Base-by-base conservation (phyloP, 1,139 yeast genomes). In the Blastobotrys ciferrii region DNA sequence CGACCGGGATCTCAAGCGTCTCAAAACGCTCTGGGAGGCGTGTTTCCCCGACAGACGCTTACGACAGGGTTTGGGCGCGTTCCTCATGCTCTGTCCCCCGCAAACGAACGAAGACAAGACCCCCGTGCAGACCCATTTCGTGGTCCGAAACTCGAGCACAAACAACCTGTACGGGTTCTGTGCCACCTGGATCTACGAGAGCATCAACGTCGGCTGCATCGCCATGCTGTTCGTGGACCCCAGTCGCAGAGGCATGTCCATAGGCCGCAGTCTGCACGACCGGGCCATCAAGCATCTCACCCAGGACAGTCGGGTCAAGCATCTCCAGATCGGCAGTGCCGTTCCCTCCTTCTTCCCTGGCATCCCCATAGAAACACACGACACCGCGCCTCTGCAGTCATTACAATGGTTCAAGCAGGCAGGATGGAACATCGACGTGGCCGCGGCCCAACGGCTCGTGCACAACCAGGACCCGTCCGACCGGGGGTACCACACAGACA, bases 101-200 rank as follows among this genome's bases (percentile, higher is more conserved):
- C 19, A 19, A 4, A 33, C 25, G n/a, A 14, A 14, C 19, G 30
- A 17, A 18, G 11, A 3, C 11, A 15, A 35, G 9, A 30, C 14
- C 23, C 32, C 23, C 23, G 13, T 49, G 5, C 64, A 60, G 33
- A 61, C 70, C 43, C 83, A 79, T 59, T 81, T 81, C 61, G 79
- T 82, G 45, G 83, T 81, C 18, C 66, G 84, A 45, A 81, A 81
- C 60, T 75, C 84, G 2, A 74, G 81, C 12, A 68, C 81, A 35
- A 80, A 80, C 55, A 73, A 77, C 25, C 58, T 81, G 17, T 79
- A 79, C 56, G 87, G 87, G 3, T 66, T 79, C 17, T 71, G 79
- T n/a, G 66, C 78, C 32, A 79, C 85, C 0, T 80, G 84, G 84
- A 74, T 75, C 4, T 58, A 59, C 41, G 72, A 65, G 25, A 51